These are phyloP conservation scores for Musa itinerans DNA, from an alignment of 176 grass and related monocot genomes.

Conservation along the genomic window DNA sequence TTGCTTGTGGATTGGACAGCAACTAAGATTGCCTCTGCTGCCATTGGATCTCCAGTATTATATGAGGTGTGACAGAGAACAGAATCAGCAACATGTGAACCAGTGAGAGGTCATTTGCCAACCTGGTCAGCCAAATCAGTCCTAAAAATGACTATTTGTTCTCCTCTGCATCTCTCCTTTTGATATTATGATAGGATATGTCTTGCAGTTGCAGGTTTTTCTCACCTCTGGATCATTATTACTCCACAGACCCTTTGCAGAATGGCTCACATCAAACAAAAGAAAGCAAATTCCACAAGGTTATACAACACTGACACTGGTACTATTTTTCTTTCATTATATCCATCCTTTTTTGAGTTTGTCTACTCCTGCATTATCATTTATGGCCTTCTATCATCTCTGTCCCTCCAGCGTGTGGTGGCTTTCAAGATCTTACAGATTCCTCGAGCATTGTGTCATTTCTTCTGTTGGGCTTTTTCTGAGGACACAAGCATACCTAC, in stretches of 20 bases:
- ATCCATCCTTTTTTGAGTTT: neutral
- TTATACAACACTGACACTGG: neutral
- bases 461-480: too few species aligned
- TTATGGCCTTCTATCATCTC: too few species aligned
- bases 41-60: neutral
- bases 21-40: neutral
- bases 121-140: neutral
- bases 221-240: neutral
- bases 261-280: neutral
- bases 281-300: neutral
- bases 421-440: too few species aligned
- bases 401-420: too few species aligned
- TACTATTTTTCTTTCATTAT: neutral
- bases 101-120: neutral
- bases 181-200: neutral
- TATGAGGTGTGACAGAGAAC: neutral
- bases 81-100: neutral
- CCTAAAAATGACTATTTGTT: neutral
- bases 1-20: neutral
- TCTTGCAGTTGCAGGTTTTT: neutral
- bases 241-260: neutral
- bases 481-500: too few species aligned
- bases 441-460: too few species aligned
- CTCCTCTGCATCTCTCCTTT: neutral
- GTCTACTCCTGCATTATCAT: too few species aligned